phyloP scores from a whole-genome alignment of 768 basidiomycete genomes.

The Plicaturopsis crispa region DNA sequence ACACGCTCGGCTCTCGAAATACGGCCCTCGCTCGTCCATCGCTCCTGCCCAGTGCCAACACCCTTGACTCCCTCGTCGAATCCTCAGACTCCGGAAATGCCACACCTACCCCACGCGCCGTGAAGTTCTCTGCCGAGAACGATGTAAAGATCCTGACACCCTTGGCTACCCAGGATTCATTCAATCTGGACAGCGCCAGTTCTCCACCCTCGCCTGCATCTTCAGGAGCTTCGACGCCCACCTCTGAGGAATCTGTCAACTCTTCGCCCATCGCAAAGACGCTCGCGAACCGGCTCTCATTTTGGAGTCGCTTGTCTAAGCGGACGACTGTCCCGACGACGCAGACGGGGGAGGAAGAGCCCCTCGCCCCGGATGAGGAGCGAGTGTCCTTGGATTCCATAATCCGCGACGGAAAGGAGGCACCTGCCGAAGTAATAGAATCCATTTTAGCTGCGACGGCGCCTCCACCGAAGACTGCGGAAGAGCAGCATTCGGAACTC shows the following conservation, averaged over 20 bases:
- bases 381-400: conserved; percentile 20
- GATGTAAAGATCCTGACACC: conserved; percentile 40
- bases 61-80: conserved; percentile 12
- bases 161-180: conserved; percentile 5
- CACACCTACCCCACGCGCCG: conserved; percentile 23
- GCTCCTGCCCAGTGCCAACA: conserved; percentile 23
- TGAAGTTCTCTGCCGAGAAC: conserved; percentile 46
- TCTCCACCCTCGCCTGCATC: conserved; percentile 12
- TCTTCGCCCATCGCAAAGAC: conserved; percentile 51
- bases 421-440: conserved; percentile 46
- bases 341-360: conserved; percentile 6
- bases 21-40: conserved; percentile 37
- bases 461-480: conserved; percentile 50
- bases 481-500: conserved; percentile 67
- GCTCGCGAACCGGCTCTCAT: conserved; percentile 60
- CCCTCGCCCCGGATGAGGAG: conserved; percentile 9
- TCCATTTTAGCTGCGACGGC: conserved; percentile 54
- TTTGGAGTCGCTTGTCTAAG: conserved; percentile 62
- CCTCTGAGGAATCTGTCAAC: conserved; percentile 35
- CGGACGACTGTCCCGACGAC: conserved; percentile 23
- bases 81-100: not conserved
- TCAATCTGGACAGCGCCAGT: conserved; percentile 3
- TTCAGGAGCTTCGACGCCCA: conserved; percentile 49
- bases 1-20: conserved; percentile 46
- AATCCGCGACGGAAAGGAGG: conserved; percentile 31